These are phyloP conservation scores for Pseudohyphozyma bogoriensis DNA, from an alignment of 768 basidiomycete species.

Conservation along the genomic window DNA sequence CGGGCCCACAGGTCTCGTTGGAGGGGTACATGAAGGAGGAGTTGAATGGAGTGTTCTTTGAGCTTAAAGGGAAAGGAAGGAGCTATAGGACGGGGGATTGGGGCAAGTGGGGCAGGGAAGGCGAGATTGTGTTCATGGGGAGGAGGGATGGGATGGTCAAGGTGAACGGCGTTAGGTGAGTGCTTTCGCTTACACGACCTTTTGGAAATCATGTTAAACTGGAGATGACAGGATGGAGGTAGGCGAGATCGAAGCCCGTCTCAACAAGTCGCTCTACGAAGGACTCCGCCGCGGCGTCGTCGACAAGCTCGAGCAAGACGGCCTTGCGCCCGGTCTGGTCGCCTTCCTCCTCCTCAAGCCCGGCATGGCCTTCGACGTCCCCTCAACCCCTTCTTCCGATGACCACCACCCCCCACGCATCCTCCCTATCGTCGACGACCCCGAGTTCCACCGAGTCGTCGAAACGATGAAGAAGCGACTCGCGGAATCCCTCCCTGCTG, in stretches of 20 bases:
- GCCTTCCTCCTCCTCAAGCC: constrained; percentile 24
- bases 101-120: constrained; percentile 15
- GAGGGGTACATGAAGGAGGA: constrained; percentile 22
- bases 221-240: constrained; percentile 23
- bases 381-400: neutral
- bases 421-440: neutral
- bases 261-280: constrained; percentile 5
- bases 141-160: constrained; percentile 28
- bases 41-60: constrained; percentile 19
- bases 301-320: constrained; percentile 21
- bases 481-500: constrained; percentile 10
- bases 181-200: neutral
- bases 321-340: constrained; percentile 18
- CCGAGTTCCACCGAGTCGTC: constrained; percentile 1
- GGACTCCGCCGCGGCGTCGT: constrained; percentile 21
- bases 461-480: constrained; percentile 3
- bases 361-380: neutral
- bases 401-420: constrained; percentile 1
- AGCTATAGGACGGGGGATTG: constrained; percentile 26
- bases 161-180: constrained; percentile 25
- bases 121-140: constrained; percentile 23
- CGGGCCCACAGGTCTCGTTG: constrained; percentile 20
- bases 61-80: neutral
- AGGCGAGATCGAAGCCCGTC: constrained; percentile 27
- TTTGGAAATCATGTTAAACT: too few relatives aligned